These are phyloP conservation scores for Aspergillus awamori DNA, from an alignment of 2,329 filamentous ascomycete species.

Conservation along the genomic window DNA sequence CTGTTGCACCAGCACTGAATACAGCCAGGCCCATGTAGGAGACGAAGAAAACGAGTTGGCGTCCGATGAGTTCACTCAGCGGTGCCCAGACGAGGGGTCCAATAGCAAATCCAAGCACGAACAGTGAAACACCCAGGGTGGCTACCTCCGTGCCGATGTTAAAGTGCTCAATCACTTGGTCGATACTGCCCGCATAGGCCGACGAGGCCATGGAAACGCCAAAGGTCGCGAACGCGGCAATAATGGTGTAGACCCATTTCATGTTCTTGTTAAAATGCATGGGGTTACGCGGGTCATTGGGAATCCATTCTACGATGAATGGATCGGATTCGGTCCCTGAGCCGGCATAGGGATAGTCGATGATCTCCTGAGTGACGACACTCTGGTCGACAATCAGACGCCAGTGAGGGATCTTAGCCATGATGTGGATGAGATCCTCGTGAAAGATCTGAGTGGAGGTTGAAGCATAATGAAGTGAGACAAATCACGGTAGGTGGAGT, in stretches of 20 bases:
- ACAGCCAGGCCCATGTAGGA: conserved; percentile 60
- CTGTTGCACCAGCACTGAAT: conserved; percentile 63
- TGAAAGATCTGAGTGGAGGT: neutral
- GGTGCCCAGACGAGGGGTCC: conserved; percentile 69
- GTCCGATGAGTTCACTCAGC: conserved; percentile 64
- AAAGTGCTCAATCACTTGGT: conserved; percentile 59
- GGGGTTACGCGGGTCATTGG: conserved; percentile 48
- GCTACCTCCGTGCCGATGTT: conserved; percentile 55
- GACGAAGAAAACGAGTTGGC: conserved; percentile 54
- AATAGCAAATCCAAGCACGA: conserved; percentile 63
- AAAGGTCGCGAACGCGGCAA: conserved; percentile 44
- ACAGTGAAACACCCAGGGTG: conserved; percentile 66
- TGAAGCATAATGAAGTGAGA: neutral
- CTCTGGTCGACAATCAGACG: conserved; percentile 37
- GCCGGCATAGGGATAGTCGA: conserved; percentile 39
- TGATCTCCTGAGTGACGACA: conserved; percentile 39
- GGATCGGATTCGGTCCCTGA: conserved; percentile 47
- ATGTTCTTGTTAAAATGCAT: conserved; percentile 35
- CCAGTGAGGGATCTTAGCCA: conserved; percentile 38
- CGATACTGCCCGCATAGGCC: conserved; percentile 40
- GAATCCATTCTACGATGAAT: conserved; percentile 47
- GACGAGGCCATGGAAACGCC: conserved; percentile 49
- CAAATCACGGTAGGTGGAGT: neutral
- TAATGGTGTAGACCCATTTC: conserved; percentile 47
- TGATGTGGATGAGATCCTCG: neutral